A percentile compares a stretch with the other conserved stretches of the same genome.
These are phyloP conservation scores for Exserohilum rostratum DNA, from an alignment of 2,329 filamentous ascomycete genomes.

Conservation along the genomic window DNA sequence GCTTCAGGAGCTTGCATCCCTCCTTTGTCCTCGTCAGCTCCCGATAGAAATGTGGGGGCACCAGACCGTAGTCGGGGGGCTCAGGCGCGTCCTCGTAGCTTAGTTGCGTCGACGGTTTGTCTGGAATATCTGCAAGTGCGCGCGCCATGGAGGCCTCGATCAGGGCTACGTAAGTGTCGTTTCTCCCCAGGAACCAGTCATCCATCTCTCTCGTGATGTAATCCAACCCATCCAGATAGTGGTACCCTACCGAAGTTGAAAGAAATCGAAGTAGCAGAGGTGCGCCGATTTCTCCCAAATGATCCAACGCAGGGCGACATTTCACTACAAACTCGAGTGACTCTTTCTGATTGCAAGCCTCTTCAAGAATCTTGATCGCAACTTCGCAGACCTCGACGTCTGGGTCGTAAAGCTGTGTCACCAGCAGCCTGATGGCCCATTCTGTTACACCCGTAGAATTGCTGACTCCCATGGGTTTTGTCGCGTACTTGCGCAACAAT, in stretches of 20 bases:
- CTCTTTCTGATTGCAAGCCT: constrained; percentile 90
- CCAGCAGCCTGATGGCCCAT: constrained; percentile 95
- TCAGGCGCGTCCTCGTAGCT: constrained; percentile 55
- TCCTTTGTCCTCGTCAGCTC: constrained; percentile 92
- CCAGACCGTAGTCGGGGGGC: constrained; percentile 60
- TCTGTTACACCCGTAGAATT: constrained; percentile 71
- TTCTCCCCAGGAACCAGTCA: constrained; percentile 97
- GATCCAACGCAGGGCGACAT: constrained; percentile 90
- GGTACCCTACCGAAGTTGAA: constrained; percentile 95
- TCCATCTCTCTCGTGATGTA: constrained; percentile 99
- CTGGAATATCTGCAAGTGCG: constrained; percentile 70
- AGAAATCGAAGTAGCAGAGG: constrained; percentile 90
- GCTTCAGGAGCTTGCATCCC: constrained; percentile 84
- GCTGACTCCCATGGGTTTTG: constrained; percentile 56
- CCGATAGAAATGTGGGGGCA: constrained; percentile 97
- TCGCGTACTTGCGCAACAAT: constrained; percentile 84
- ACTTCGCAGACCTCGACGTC: constrained; percentile 96
- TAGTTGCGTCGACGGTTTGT: constrained; percentile 59
- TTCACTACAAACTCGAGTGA: constrained; percentile 96
- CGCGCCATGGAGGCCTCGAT: constrained; percentile 95
- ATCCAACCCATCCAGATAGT: constrained; percentile 94
- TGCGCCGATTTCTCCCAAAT: constrained; percentile 94
- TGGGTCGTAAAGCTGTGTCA: constrained; percentile 97
- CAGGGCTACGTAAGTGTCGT: constrained; percentile 92
- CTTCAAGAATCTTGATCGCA: constrained; percentile 95